These are phyloP conservation scores for Dothidotthia symphoricarpi DNA, from an alignment of 2,329 filamentous ascomycete species.

Conservation along the genomic window DNA sequence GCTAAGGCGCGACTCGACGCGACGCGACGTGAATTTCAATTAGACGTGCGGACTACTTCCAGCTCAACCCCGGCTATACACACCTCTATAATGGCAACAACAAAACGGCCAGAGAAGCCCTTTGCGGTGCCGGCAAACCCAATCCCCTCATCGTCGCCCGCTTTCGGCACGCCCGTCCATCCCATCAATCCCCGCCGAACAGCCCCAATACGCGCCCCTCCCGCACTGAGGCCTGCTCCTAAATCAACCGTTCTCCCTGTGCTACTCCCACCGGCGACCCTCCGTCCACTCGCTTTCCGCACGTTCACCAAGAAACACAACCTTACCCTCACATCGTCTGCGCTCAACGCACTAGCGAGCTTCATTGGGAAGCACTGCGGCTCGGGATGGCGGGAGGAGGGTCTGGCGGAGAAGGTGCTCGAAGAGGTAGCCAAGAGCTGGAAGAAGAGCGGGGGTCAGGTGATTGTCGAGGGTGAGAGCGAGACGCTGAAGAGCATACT, in stretches of 20 bases:
- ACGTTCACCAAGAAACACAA: constrained; percentile 98
- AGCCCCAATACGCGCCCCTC: constrained; percentile 46
- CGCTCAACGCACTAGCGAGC: constrained; percentile 76
- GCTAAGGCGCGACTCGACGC: constrained; percentile 10
- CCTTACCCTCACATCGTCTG: constrained; percentile 83
- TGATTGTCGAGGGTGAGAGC: constrained; percentile 80
- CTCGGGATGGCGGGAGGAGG: constrained; percentile 93
- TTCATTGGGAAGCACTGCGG: constrained; percentile 95
- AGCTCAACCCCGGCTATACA: too few relatives aligned
- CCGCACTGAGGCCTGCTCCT: constrained; percentile 51
- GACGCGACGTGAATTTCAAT: too few relatives aligned
- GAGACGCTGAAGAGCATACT: constrained; percentile 75
- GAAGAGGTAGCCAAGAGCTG: constrained; percentile 89
- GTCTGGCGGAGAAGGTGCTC: constrained; percentile 84
- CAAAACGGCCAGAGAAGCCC: constrained; percentile 33
- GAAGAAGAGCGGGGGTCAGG: constrained; percentile 85
- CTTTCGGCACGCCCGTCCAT: constrained; percentile 82
- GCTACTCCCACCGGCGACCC: constrained; percentile 77
- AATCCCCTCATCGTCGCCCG: constrained; percentile 84
- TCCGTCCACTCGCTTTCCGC: constrained; percentile 88
- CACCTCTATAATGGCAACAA: constrained; percentile 26
- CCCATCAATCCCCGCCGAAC: constrained; percentile 61
- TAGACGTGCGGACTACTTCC: too few relatives aligned
- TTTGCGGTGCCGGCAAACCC: constrained; percentile 48
- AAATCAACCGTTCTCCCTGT: constrained; percentile 75